Evolutionary conservation across 2,329 filamentous ascomycete species (phyloP).

Genomic region (Pseudocercospora fuligena): DNA sequence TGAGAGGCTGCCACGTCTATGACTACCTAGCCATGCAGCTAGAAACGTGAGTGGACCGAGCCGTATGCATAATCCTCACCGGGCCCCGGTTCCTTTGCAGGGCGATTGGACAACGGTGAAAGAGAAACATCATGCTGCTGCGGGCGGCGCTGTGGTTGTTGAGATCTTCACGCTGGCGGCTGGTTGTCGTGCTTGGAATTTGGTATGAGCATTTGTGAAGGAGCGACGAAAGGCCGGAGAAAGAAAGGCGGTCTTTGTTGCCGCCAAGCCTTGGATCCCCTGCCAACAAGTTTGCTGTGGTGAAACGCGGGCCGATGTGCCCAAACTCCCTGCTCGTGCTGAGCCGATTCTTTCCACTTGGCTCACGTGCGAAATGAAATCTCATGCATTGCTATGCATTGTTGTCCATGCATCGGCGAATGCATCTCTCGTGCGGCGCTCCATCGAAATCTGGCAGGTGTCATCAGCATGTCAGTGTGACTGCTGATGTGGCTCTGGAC

Average conservation of each 20-base stretch:
- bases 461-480: background rate
- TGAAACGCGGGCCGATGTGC: background rate
- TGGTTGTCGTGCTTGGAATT: background rate
- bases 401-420: background rate
- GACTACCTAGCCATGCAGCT: constrained; percentile 27
- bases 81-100: background rate
- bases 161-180: constrained; percentile 8
- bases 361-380: background rate
- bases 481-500: background rate
- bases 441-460: constrained; percentile 2
- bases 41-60: constrained; percentile 20
- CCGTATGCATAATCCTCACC: constrained; percentile 10
- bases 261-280: background rate
- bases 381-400: background rate
- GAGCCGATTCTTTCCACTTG: background rate
- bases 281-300: background rate
- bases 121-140: background rate
- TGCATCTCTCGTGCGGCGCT: constrained; percentile 1
- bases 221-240: background rate
- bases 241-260: background rate
- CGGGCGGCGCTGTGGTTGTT: constrained; percentile 14
- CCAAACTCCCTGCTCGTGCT: background rate
- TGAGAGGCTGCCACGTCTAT: constrained; percentile 39
- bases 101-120: constrained; percentile 7
- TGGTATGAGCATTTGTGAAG: background rate